Base-by-base conservation (phyloP, 1,139 yeast genomes). In the Arxiozyma heterogenica region DNA sequence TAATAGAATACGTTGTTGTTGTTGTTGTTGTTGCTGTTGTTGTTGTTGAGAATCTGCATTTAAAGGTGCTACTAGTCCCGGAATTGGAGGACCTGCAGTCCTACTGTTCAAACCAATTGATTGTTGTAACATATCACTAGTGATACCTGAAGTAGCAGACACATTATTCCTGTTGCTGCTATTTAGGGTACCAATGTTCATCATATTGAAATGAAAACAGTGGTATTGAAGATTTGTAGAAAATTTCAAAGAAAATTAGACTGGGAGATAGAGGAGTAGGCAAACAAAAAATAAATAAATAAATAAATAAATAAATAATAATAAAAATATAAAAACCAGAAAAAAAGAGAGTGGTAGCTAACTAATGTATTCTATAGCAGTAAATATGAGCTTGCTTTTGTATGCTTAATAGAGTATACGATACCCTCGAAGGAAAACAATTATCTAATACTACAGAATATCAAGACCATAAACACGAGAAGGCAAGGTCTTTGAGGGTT, bases 21-120 rank as follows among this genome's bases (percentile, higher is more conserved):
- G 45, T 23, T 23, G 25, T 6, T 23, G 25, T 27, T 47, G 50
- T 27, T 48, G 41, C 15, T 48, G 41, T 41, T 48, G 45, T 27
- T 47, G 50, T 41, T 48, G 50, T n/a, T 41, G 50, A 1, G 38
- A 41, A 18, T 41, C 46, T 4, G 48, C 6, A 11, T 17, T 22
- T 12, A 45, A 45, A 23, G 48, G 48, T 18, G 18, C 23, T 3
- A 51, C 18, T 9, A 55, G 22, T 25, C 62, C 61, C 6, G 63
- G 62, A 2, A 62, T 62, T 7, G 59, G 57, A 9, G 39, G 43
- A 7, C 51, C 51, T 6, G 48, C 20, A 9, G 25, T 15, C 20
- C 48, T 23, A 27, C 18, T 17, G 30, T 38, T 38, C 4, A 34
- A 25, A 17, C 38, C 47, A 12, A 30, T 39, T 18, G 48, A 18